Base-by-base conservation (phyloP, 2,329 filamentous ascomycete species). In the Mycosphaerella arachidis region DNA sequence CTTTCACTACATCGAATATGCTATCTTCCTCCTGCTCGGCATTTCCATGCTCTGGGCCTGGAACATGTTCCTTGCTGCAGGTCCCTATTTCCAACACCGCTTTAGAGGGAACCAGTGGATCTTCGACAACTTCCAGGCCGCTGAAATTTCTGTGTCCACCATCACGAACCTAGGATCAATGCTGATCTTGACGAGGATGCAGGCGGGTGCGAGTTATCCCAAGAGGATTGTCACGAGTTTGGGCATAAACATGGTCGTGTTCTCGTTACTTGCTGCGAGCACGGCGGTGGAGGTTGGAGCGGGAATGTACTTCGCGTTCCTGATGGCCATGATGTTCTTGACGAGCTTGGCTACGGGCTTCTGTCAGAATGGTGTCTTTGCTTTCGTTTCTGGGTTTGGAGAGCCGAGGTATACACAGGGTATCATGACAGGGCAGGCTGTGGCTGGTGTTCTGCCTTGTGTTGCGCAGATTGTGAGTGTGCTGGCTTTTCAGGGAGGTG, bases 61-160 rank as follows among this genome's bases (percentile, higher is more conserved):
- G 93, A 97, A 97, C 79, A 97, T 97, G 93, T 97, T 97, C 75
- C 85, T 97, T 67, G 93, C 94, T 50, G 92, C 93, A 8, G 91
- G 91, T 1, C 91, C 93, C 4, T 97, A 97, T 79, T 97, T 97
- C 77, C 86, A 92, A 70, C 82, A 81, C 53, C 91, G 93, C 67
- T 96, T 97, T 75, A 78, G 82, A 50, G 81, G 82, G 61, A 85
- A 87, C 72, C 77, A 84, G 56, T 89, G 86, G 81, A 87, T 95
- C 58, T 81, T 87, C 37, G 81, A 85, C 64, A 90, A 92, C 78
- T 97, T 96, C 78, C 93, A 97, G 74, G 89, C 93, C 10, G 87
- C 90, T 60, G 93, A 97, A 72, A 83, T 95, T 60, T 90, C 91
- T 35, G 88, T 95, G 30, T 94, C 90, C 55, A 96, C 91, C 1